These are phyloP conservation scores for Datisca glomerata DNA, from an alignment of 306 rosid genomes.

Conservation along the genomic window DNA sequence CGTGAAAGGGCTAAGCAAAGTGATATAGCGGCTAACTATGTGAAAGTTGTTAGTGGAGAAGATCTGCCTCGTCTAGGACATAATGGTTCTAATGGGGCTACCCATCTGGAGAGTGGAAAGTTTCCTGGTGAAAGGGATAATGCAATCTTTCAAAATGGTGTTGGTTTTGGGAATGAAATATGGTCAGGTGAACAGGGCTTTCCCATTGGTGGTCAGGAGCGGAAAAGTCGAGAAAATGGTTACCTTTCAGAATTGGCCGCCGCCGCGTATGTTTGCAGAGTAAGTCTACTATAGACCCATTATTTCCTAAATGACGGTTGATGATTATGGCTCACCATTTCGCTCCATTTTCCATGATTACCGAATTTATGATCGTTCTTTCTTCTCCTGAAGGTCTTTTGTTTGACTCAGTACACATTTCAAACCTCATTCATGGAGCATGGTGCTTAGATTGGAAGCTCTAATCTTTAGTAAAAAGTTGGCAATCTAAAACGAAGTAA, in stretches of 20 bases:
- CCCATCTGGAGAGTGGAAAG: conserved; percentile 37
- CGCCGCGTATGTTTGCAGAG: conserved; percentile 96
- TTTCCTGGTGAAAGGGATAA: conserved; percentile 20
- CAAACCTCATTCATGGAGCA: too few species aligned
- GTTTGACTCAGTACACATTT: too few species aligned
- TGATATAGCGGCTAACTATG: conserved; percentile 90
- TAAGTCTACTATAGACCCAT: too few species aligned
- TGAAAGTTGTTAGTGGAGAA: conserved; percentile 66
- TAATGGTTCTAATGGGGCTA: conserved; percentile 25
- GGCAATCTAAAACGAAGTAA: too few species aligned
- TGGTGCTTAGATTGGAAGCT: too few species aligned
- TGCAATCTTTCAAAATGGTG: conserved; percentile 65
- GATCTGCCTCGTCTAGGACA: conserved; percentile 25
- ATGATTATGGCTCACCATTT: too few species aligned
- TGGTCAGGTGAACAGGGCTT: conserved; percentile 84
- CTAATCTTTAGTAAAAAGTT: too few species aligned
- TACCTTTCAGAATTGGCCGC: conserved; percentile 97
- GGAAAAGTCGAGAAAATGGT: conserved; percentile 75
- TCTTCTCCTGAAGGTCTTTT: too few species aligned
- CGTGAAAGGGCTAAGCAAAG: conserved; percentile 87
- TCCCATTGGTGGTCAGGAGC: conserved; percentile 84
- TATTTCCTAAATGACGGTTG: too few species aligned
- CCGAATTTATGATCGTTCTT: too few species aligned
- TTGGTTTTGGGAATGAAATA: conserved; percentile 89
- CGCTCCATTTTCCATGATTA: too few species aligned